Evolutionary conservation across 1,284 basidiomycete genomes (phyloP).

Genomic region (Trichosporon sp.): DNA sequence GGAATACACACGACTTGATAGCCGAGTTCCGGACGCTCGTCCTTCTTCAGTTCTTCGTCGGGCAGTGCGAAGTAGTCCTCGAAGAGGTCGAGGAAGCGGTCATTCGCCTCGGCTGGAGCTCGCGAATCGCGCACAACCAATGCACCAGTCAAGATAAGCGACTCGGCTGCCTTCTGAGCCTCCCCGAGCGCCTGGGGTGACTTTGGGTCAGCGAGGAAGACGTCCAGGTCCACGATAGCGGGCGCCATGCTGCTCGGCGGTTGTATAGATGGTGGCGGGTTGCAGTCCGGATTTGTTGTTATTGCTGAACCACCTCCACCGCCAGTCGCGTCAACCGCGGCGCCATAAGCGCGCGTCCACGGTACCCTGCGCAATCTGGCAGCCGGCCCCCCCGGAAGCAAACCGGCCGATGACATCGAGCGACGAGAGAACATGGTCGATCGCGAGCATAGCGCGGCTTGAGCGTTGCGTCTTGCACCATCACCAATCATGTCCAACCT

Average conservation of each 20-base stretch:
- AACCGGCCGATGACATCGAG: not conserved
- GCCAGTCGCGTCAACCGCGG: not conserved
- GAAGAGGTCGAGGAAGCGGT: slow-evolving; percentile 69
- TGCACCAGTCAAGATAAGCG: slow-evolving; percentile 68
- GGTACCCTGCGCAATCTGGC: not conserved
- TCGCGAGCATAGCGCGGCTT: not conserved
- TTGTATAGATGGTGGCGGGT: not conserved
- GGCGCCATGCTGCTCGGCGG: slow-evolving; percentile 9
- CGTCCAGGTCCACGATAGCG: slow-evolving; percentile 60
- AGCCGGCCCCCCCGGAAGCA: not conserved
- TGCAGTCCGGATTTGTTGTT: not conserved
- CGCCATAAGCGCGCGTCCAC: no score
- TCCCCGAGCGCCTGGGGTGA: slow-evolving; percentile 49
- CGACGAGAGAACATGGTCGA: not conserved
- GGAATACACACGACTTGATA: slow-evolving; percentile 47
- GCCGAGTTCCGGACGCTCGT: slow-evolving; percentile 69
- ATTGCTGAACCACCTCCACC: slow-evolving; percentile 1
- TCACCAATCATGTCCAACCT: slow-evolving; percentile 60
- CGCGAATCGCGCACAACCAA: slow-evolving; percentile 73
- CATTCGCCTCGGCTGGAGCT: slow-evolving; percentile 73
- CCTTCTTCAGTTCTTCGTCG: slow-evolving; percentile 57
- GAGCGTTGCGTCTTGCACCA: not conserved
- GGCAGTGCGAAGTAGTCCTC: slow-evolving; percentile 80
- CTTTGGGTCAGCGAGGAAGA: slow-evolving; percentile 57
- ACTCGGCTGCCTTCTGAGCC: slow-evolving; percentile 61